Evolutionary conservation across 805 yeast genomes (phyloP).

Genomic region (Myxozyma melibiosi): DNA sequence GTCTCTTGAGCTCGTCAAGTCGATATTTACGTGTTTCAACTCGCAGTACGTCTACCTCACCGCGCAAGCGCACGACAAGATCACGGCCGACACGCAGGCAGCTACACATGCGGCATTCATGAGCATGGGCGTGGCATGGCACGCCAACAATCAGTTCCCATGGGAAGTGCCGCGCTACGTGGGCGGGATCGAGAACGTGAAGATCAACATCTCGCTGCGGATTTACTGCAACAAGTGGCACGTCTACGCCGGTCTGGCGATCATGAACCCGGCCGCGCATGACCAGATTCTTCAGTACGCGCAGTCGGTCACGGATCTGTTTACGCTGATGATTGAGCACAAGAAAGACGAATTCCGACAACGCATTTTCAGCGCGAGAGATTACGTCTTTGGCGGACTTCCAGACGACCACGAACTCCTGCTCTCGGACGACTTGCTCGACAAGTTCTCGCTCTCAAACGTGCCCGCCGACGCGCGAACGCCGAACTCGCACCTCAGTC

Average conservation of each 20-base stretch:
- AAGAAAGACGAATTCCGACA: slow-evolving; percentile 57
- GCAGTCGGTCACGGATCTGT: slow-evolving; percentile 76
- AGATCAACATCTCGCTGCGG: slow-evolving; percentile 86
- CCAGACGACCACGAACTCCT: slow-evolving; percentile 57
- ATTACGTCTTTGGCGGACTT: slow-evolving; percentile 69
- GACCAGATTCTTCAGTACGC: slow-evolving; percentile 89
- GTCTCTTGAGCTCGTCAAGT: slow-evolving; percentile 61
- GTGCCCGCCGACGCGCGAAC: slow-evolving; percentile 62
- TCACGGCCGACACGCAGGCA: slow-evolving; percentile 98
- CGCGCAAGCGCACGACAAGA: slow-evolving; percentile 88
- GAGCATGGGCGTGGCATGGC: slow-evolving; percentile 98
- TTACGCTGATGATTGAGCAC: slow-evolving; percentile 77
- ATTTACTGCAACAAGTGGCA: slow-evolving; percentile 96
- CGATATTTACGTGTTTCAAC: slow-evolving; percentile 68
- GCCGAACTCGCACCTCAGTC: slow-evolving; percentile 87
- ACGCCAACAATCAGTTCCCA: slow-evolving; percentile 76
- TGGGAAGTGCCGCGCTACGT: slow-evolving; percentile 84
- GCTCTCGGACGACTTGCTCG: slow-evolving; percentile 76
- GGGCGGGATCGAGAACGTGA: slow-evolving; percentile 96
- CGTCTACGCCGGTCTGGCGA: slow-evolving; percentile 96
- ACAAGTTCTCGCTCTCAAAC: slow-evolving; percentile 74
- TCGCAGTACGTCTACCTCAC: slow-evolving; percentile 76
- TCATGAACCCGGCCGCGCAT: slow-evolving; percentile 93
- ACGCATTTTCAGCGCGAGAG: slow-evolving; percentile 66
- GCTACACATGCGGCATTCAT: slow-evolving; percentile 97